Percentiles rank a stretch among this genome's conserved stretches.
Conservation (phyloP, 139 green algal genomes). For the Chlamydomonas schloesseri region DNA sequence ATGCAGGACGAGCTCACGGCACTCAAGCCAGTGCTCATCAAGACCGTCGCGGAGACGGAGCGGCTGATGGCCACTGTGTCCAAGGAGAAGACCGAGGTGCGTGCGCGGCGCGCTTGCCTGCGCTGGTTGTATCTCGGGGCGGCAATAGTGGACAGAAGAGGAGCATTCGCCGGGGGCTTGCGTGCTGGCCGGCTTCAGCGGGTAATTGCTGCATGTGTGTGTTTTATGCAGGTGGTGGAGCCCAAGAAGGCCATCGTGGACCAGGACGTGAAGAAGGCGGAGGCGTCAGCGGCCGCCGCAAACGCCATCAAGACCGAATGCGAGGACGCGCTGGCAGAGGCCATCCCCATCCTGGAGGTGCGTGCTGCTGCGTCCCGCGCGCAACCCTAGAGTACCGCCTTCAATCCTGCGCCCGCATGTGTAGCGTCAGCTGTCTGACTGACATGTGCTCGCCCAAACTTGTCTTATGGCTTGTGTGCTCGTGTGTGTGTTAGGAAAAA, state of each 20-base stretch:
- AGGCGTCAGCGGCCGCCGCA: constrained; percentile 69
- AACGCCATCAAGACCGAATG: constrained; percentile 88
- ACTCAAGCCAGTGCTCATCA: constrained; percentile 79
- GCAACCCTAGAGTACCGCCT: no score
- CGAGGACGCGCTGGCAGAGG: constrained; percentile 80
- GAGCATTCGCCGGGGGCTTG: no score
- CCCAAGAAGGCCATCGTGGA: constrained; percentile 74
- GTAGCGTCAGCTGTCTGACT: no score
- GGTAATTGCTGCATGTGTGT: no score
- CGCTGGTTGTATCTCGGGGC: no score
- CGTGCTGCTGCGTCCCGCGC: neutral
- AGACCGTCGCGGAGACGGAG: constrained; percentile 80
- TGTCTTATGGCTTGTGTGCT: no score
- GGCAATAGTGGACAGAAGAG: no score
- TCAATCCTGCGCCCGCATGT: no score
- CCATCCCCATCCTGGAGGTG: constrained; percentile 57
- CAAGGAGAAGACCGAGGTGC: constrained; percentile 75
- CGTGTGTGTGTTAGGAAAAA: no score
- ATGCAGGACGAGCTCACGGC: constrained; percentile 77
- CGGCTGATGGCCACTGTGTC: constrained; percentile 71
- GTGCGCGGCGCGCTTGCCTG: neutral
- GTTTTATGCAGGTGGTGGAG: constrained; percentile 70
- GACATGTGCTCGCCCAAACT: no score
- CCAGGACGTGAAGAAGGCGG: constrained; percentile 73
- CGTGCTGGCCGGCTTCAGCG: no score